Evolutionary conservation across 257 asterid species (phyloP), one percentile per base, ranked within the genome.

Genomic region (Gentiana dahurica): DNA sequence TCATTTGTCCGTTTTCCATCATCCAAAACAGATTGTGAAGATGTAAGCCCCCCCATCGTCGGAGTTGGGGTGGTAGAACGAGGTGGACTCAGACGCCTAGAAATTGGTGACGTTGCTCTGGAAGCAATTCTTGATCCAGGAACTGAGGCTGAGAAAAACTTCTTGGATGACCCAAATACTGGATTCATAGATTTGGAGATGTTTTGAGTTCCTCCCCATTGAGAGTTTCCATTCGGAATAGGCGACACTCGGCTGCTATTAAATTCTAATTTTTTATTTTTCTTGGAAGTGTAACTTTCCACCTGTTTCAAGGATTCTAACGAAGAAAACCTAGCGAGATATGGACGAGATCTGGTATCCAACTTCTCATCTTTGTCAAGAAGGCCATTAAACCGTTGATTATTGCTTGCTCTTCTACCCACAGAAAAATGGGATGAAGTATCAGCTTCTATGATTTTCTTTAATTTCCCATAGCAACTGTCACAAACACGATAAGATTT

Each of bases 41-140:
- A 84, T 45, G 95, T 71, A 52, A 90, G 96, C 47, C 98, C 98
- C 34, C 96, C 98, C 68, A 90, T 73, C 57, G 96, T 84, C 58
- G 98, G 98, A 65, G 96, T 90, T 37, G 96, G 98, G 55, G 98
- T 90, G 50, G 98, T 90, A 53, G 98, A 90, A 67, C 98, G 98
- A 73, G 95, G 96, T 70, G 98, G 98, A 72, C 96, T 90, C 32
- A 83, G 70, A 49, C 92, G 80, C 72, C 98, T 81, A 43, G 98
- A 87, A 68, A 90, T 75, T 52, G 98, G 98, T 37, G 98, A 90
- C 71, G 98, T 87, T 69, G 98, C 98, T 67, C 98, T 83, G 67
- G 98, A 90, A 75, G 84, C 98, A 71, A 90, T 90, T 71, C 98
- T 84, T 15, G 98, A 90, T 57, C 98, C 98, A 51, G 98, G 98